A percentile compares a stretch with the other conserved stretches of the same genome.
Conservation (phyloP, 495 filamentous ascomycete genomes). For the Ascodesmis nigricans region DNA sequence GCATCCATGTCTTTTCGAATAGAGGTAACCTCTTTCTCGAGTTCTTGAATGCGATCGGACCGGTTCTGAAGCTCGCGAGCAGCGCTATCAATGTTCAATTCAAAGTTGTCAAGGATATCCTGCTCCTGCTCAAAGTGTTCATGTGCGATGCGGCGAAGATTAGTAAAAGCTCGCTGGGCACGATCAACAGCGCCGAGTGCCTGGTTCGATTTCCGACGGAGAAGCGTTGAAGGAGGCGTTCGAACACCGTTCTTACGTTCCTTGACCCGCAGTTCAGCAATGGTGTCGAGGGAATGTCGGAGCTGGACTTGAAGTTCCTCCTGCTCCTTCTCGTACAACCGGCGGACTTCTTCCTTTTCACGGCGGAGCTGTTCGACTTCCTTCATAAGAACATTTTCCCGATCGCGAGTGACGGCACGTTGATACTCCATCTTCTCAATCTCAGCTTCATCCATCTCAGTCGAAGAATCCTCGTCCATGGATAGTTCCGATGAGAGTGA, state of each 20-base stretch:
- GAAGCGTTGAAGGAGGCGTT: conserved; percentile 49
- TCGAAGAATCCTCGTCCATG: conserved; percentile 67
- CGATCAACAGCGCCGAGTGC: conserved; percentile 76
- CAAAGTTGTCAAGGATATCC: conserved; percentile 77
- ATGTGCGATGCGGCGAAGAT: conserved; percentile 62
- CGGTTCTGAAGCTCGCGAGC: conserved; percentile 79
- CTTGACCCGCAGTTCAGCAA: conserved; percentile 73
- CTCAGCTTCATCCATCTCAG: conserved; percentile 35
- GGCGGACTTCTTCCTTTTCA: conserved; percentile 51
- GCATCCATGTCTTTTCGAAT: conserved; percentile 89
- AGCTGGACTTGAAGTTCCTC: conserved; percentile 61
- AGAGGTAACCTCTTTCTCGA: conserved; percentile 64
- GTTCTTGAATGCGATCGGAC: conserved; percentile 68
- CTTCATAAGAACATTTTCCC: conserved; percentile 26
- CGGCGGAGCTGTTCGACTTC: conserved; percentile 52
- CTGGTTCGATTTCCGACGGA: conserved; percentile 85
- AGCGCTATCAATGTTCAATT: conserved; percentile 69
- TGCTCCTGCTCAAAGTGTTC: conserved; percentile 67
- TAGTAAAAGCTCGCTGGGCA: conserved; percentile 76
- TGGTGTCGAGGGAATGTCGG: conserved; percentile 53
- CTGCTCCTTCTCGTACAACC: conserved; percentile 51
- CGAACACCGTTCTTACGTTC: conserved; percentile 40
- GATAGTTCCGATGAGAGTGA: conserved; percentile 93
- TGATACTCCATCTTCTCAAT: conserved; percentile 29
- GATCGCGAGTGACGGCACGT: conserved; percentile 12